Percentiles rank a stretch among this genome's conserved stretches.
Evolutionary conservation across 129 eudicot genomes (phyloP).

Genomic region (Tagetes patula): DNA sequence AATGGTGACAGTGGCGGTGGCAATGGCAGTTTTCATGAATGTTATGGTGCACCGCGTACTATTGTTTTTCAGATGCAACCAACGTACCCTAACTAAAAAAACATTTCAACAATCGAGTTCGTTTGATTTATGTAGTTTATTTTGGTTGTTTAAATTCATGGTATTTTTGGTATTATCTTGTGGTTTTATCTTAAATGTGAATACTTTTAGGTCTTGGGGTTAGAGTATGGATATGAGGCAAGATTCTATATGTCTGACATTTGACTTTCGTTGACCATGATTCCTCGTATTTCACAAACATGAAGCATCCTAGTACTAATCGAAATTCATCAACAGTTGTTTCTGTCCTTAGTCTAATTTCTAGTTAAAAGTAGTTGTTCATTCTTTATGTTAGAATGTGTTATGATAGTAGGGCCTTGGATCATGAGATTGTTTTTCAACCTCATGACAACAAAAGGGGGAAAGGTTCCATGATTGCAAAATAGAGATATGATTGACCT

Average conservation of each 20-base stretch:
- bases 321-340: conserved; percentile 22
- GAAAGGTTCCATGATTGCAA: background rate
- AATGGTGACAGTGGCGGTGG: conserved; percentile 17
- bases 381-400: conserved; percentile 14
- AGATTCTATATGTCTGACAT: conserved; percentile 11
- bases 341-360: conserved; percentile 21
- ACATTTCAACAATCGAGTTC: background rate
- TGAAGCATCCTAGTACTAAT: conserved; percentile 35
- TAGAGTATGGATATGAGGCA: conserved; percentile 22
- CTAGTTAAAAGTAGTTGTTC: conserved; percentile 22
- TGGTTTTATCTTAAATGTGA: conserved; percentile 30
- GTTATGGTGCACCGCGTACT: conserved; percentile 42
- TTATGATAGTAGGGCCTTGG: conserved; percentile 18
- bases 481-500: too few relatives aligned
- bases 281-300: conserved; percentile 28
- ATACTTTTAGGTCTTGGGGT: conserved; percentile 26
- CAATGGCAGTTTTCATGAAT: conserved; percentile 41
- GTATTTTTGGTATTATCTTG: conserved; percentile 26
- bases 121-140: conserved; percentile 15
- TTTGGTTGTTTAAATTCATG: conserved; percentile 15
- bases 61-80: conserved; percentile 72
- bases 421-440: conserved; percentile 29
- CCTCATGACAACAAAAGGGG: conserved; percentile 6
- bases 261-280: conserved; percentile 18
- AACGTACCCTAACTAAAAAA: conserved; percentile 42